Evolutionary conservation across 1,139 yeast genomes (phyloP), one percentile per base, ranked within the genome.

Genomic region (Scheffersomyces stambukii): DNA sequence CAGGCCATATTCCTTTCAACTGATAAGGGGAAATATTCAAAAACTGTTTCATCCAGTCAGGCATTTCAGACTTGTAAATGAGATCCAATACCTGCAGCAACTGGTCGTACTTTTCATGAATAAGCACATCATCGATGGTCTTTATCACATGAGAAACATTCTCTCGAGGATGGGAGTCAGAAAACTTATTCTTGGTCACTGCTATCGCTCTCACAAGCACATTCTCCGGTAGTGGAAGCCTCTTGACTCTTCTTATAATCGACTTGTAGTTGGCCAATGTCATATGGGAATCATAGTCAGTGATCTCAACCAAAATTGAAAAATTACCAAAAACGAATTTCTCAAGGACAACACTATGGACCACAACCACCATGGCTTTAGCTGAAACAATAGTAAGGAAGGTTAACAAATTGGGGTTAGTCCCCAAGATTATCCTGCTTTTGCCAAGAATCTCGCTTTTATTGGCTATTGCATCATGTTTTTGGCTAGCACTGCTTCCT

Each of bases 401-500:
- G 30, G 57, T 80, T 19, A 68, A 77, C 38, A 75, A 73, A 42
- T 58, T 70, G 32, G 85, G 84, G 6, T 50, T 80, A 16, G 51
- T 80, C 17, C 81, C 83, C 32, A 75, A 70, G 48, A 42, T 77
- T n/a, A 59, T 78, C 21, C 57, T 57, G 35, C 49, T 60, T 8
- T 58, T 89, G 28, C 94, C 95, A 3, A 42, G 60, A 24, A 36
- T 86, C 1, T 80, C 95, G 2, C 37, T 78, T n/a, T 32, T 80
- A 3, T 57, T 81, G 18, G 73, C 82, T 1, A 10, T 83, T 2
- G 53, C 71, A 12, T 86, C 95, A 21, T 46, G 83, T 4, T 56
- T 61, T 0, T 81, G 95, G 85, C 60, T 91, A 25, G 56, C 75
- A n/a, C 52, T 65, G 6, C 62, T 85, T 30, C 96, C 98, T 1